phyloP scores from a whole-genome alignment of 371 early-diverging fungal species.

The Apophysomyces trapeziformis region DNA sequence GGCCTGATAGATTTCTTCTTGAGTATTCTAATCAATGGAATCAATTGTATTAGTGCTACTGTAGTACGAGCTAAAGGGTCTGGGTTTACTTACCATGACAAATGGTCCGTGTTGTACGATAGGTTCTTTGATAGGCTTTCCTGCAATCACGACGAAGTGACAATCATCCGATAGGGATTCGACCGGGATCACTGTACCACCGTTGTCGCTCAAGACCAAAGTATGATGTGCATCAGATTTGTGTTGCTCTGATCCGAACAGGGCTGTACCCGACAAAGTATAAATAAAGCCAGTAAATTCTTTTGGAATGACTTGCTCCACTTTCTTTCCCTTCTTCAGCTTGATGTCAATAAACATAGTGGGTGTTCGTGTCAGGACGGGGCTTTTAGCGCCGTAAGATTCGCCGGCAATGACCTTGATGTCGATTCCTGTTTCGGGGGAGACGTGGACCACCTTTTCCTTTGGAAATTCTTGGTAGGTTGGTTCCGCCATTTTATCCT shows the following conservation, averaged over 20 bases:
- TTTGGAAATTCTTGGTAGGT: constrained; percentile 77
- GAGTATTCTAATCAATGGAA: constrained; percentile 30
- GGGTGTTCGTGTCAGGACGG: constrained; percentile 71
- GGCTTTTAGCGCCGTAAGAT: constrained; percentile 60
- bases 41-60: too few species aligned
- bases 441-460: constrained; percentile 60
- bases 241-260: constrained; percentile 54
- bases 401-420: constrained; percentile 84
- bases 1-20: constrained; percentile 57
- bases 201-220: constrained; percentile 53
- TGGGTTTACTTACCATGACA: constrained; percentile 46
- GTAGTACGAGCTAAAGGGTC: not conserved
- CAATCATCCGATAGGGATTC: constrained; percentile 55
- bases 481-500: constrained; percentile 79
- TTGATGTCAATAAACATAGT: constrained; percentile 76
- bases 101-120: constrained; percentile 66
- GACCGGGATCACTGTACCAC: constrained; percentile 44
- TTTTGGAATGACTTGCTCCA: constrained; percentile 64
- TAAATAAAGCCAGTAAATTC: constrained; percentile 70
- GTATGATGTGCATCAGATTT: constrained; percentile 61
- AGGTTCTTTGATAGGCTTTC: constrained; percentile 61
- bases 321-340: constrained; percentile 57
- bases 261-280: constrained; percentile 61
- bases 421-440: constrained; percentile 58
- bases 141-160: constrained; percentile 66